Percentiles rank a stretch among this genome's conserved stretches.
phyloP scores from a whole-genome alignment of 495 filamentous ascomycete genomes.

The Hamigera avellanea region DNA sequence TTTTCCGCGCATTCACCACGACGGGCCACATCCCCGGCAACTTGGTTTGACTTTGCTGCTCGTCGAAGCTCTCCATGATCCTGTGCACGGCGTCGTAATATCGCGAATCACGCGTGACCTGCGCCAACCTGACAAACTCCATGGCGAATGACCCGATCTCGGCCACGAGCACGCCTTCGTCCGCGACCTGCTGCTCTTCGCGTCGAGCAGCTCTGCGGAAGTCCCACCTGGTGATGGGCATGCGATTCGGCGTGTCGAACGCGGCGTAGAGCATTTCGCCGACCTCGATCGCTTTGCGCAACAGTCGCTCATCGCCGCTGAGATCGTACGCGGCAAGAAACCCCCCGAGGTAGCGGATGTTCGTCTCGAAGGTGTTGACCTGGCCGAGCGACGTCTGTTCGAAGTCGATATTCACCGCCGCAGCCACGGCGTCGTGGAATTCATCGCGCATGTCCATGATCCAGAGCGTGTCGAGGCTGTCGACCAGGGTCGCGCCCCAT shows the following conservation, averaged over 20 bases:
- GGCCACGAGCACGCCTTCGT: conserved; percentile 37
- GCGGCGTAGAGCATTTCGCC: conserved; percentile 27
- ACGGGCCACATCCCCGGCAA: conserved; percentile 26
- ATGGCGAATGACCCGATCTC: conserved; percentile 73
- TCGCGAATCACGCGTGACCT: conserved; percentile 66
- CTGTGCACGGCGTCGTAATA: conserved; percentile 85
- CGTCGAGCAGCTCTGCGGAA: conserved; percentile 9
- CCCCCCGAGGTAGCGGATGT: conserved; percentile 39
- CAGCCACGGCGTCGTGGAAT: conserved; percentile 62
- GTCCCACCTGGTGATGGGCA: conserved; percentile 26
- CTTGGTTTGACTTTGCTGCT: conserved; percentile 49
- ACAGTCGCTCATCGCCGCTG: conserved; percentile 23
- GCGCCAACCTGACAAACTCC: conserved; percentile 82
- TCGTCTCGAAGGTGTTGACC: conserved; percentile 39
- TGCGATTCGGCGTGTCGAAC: conserved; percentile 27
- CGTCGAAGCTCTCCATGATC: conserved; percentile 64
- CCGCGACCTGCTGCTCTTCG: conserved; percentile 13
- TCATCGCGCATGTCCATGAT: conserved; percentile 74
- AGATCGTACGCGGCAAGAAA: conserved; percentile 40
- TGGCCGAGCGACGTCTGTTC: conserved; percentile 27
- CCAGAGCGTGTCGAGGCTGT: conserved; percentile 79
- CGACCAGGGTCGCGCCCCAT: conserved; percentile 75
- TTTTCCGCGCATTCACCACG: conserved; percentile 10
- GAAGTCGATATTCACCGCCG: conserved; percentile 62
- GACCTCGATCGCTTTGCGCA: conserved; percentile 21